Evolutionary conservation across 192 early-diverging fungal genomes (phyloP).

Genomic region (Spizellomyces sp.): DNA sequence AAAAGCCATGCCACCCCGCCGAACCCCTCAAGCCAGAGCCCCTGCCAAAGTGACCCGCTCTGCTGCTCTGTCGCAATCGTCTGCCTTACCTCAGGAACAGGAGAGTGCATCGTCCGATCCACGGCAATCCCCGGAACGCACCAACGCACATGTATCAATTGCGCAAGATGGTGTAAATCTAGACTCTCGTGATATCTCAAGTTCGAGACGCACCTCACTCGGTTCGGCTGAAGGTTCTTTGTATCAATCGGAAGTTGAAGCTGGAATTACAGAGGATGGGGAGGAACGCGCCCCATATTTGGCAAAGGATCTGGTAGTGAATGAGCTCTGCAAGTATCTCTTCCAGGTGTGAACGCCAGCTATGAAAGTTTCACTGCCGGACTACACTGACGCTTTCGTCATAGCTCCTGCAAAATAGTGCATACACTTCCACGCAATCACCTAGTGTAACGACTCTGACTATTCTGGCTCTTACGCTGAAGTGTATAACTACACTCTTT

Average conservation of each 20-base stretch:
- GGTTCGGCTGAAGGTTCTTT: too few relatives aligned
- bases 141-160: neutral
- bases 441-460: constrained; percentile 40
- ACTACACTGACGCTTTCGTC: constrained; percentile 20
- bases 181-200: neutral
- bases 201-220: too few relatives aligned
- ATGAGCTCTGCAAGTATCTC: constrained; percentile 84
- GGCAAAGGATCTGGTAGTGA: constrained; percentile 65
- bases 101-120: too few relatives aligned
- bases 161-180: neutral
- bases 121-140: neutral
- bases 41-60: neutral
- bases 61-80: neutral
- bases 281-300: constrained; percentile 43
- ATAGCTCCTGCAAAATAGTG: constrained; percentile 58
- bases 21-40: neutral
- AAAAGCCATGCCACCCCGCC: neutral
- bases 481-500: constrained; percentile 70
- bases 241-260: constrained; percentile 3
- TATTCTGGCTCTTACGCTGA: constrained; percentile 63
- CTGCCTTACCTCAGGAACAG: too few relatives aligned
- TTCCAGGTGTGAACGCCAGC: constrained; percentile 68
- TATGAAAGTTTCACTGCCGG: too few relatives aligned
- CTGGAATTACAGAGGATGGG: constrained; percentile 24
- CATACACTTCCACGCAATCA: constrained; percentile 43